Conservation (phyloP, 148 eudicot genomes). For the Vaccinium corymbosum region DNA sequence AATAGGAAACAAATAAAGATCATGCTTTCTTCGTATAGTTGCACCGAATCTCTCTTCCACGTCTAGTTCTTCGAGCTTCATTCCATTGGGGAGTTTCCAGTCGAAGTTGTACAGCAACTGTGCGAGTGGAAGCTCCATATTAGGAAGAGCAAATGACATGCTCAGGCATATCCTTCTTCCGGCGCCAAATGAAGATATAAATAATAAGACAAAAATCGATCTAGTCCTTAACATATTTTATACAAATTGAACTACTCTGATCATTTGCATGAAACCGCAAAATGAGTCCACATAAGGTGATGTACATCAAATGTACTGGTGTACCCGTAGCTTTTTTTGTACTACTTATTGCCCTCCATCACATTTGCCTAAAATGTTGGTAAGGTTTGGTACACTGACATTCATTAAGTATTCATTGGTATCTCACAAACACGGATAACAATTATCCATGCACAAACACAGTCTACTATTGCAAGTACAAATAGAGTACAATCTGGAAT, state of each 20-base stretch:
- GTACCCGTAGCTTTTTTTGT: no score
- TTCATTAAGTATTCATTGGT: no score
- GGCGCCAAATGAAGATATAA: conserved; percentile 25
- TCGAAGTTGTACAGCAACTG: conserved; percentile 28
- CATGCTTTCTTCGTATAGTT: not conserved
- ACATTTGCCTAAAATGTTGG: no score
- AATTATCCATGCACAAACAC: not conserved
- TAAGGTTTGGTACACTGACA: no score
- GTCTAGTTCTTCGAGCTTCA: not conserved
- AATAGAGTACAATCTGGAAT: not conserved
- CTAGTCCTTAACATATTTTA: no score
- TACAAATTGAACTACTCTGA: no score
- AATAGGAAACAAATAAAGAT: not conserved
- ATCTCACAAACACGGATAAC: not conserved
- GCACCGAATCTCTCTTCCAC: not conserved
- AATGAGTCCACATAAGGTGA: no score
- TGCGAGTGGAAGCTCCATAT: conserved; percentile 29
- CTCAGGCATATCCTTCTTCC: conserved; percentile 33
- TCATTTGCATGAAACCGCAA: no score
- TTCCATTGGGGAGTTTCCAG: conserved; percentile 23
- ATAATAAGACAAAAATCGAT: no score
- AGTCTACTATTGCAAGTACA: not conserved
- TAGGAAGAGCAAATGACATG: conserved; percentile 23
- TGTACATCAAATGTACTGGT: no score
- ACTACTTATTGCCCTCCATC: no score